These are phyloP conservation scores for Jaenimonas drosophilae DNA, from an alignment of 208 protist genomes.

Conservation along the genomic window DNA sequence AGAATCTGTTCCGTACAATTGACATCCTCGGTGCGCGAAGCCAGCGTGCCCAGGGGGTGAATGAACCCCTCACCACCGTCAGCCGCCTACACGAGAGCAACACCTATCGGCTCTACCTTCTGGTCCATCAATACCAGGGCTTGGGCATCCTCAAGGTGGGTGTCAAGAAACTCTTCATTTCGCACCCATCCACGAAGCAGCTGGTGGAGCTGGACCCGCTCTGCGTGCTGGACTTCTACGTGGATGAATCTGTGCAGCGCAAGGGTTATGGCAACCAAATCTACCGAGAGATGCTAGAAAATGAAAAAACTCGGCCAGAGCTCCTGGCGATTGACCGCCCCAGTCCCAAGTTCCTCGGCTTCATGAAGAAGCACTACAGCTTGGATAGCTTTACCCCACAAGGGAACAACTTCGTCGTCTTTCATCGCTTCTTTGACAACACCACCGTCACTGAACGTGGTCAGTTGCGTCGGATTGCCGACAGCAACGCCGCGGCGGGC, in stretches of 20 bases:
- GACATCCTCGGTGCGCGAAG: constrained; percentile 63
- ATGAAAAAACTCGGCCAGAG: constrained; percentile 25
- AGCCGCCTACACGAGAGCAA: constrained; percentile 34
- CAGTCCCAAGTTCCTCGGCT: constrained; percentile 83
- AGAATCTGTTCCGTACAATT: constrained; percentile 51
- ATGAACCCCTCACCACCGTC: constrained; percentile 50
- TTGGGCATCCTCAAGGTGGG: constrained; percentile 88
- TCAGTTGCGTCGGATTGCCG: constrained; percentile 18
- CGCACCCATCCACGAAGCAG: constrained; percentile 19
- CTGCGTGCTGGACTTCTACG: constrained; percentile 93
- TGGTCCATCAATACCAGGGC: constrained; percentile 30
- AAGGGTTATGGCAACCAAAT: constrained; percentile 70
- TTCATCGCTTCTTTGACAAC: constrained; percentile 72
- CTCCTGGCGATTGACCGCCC: constrained; percentile 88
- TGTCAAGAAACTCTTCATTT: constrained; percentile 84
- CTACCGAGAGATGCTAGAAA: constrained; percentile 62
- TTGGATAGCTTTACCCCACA: constrained; percentile 70
- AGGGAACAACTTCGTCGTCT: constrained; percentile 92
- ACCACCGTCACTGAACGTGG: constrained; percentile 39
- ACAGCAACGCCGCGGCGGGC: neutral
- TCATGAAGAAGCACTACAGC: constrained; percentile 83
- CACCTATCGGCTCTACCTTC: constrained; percentile 59
- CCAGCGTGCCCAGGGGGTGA: constrained; percentile 42
- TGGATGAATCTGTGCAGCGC: constrained; percentile 78
- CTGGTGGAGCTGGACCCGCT: constrained; percentile 87